phyloP scores from a whole-genome alignment of 768 basidiomycete species.

The Naganishia vaughanmartiniae region DNA sequence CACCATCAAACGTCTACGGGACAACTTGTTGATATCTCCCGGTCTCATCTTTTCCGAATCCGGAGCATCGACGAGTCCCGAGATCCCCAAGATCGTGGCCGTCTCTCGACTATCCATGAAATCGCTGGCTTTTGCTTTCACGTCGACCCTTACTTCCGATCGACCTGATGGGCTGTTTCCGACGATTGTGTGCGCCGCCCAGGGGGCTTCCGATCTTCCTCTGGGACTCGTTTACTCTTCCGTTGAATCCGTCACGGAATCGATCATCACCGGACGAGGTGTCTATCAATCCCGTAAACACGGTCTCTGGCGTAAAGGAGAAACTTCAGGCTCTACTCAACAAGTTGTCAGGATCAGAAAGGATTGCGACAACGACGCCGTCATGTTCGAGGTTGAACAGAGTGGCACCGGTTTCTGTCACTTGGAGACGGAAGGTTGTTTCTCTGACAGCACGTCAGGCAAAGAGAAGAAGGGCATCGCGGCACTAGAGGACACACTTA shows the following conservation, averaged over 20 bases:
- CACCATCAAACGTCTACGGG: constrained; percentile 39
- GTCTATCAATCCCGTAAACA: constrained; percentile 95
- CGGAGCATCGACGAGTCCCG: constrained; percentile 66
- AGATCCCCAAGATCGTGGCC: constrained; percentile 56
- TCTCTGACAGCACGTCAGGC: constrained; percentile 49
- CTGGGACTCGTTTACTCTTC: constrained; percentile 97
- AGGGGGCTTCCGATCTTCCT: constrained; percentile 53
- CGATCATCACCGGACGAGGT: constrained; percentile 81
- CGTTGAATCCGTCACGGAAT: constrained; percentile 73
- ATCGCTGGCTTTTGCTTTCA: constrained; percentile 72
- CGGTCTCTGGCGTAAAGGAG: constrained; percentile 94
- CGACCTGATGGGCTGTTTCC: constrained; percentile 88
- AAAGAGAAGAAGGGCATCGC: constrained; percentile 66
- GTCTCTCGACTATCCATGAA: constrained; percentile 59
- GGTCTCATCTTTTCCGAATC: constrained; percentile 63
- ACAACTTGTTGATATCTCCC: constrained; percentile 55
- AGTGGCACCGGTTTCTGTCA: constrained; percentile 93
- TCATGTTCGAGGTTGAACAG: constrained; percentile 83
- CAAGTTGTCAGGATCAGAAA: constrained; percentile 73
- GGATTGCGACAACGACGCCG: constrained; percentile 89
- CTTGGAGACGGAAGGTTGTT: constrained; percentile 80
- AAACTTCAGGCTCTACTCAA: constrained; percentile 91
- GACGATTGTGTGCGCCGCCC: constrained; percentile 68
- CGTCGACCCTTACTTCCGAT: constrained; percentile 77
- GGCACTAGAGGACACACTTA: constrained; percentile 75